Base-by-base conservation (phyloP, 441 rosid species). In the Flueggea neowawraea region DNA sequence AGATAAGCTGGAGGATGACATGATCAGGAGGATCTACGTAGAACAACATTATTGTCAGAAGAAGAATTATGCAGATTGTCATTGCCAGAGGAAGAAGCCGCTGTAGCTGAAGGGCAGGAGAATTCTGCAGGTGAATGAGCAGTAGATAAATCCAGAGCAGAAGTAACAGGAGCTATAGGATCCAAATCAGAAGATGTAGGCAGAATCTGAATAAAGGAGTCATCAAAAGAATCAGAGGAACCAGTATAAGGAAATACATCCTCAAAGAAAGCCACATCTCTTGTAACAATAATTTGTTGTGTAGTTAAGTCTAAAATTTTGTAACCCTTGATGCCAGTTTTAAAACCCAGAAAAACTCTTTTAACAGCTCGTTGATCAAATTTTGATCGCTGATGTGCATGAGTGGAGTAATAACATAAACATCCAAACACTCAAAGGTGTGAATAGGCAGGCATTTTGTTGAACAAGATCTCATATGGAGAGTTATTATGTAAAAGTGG, bases 251-350 rank as follows among this genome's bases (percentile, higher is more conserved):
- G 55, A 32, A 61, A 61, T 4, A 28, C 0, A 5, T 12, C 6
- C 14, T 61, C 64, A 61, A 48, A 44, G 8, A 61, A 49, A 6
- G 13, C 6, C 9, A 61, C 64, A 50, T 56, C 59, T 31, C 64
- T 13, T 9, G 47, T 28, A 1, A 14, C 12, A 31, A 48, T 48
- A 10, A 50, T 8, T 4, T 14, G 0, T 1, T 50, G 43, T 6
- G 55, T 31, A 8, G 13, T 5, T 5, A 61, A 11, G 14, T 61
- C 64, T 8, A 16, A 31, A 13, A 60, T 2, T 10, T 28, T 48
- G 12, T 48, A 48, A 2, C 64, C 64, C 7, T 49, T 49, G 4
- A 10, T 31, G 8, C 45, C 64, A 7, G 43, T 4, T 28, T 36
- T 8, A 13, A 10, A 56, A 31, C 59, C 59, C 2, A 56, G 14